Conservation (phyloP, 495 filamentous ascomycete genomes). For the Jackrogersella multiformis region DNA sequence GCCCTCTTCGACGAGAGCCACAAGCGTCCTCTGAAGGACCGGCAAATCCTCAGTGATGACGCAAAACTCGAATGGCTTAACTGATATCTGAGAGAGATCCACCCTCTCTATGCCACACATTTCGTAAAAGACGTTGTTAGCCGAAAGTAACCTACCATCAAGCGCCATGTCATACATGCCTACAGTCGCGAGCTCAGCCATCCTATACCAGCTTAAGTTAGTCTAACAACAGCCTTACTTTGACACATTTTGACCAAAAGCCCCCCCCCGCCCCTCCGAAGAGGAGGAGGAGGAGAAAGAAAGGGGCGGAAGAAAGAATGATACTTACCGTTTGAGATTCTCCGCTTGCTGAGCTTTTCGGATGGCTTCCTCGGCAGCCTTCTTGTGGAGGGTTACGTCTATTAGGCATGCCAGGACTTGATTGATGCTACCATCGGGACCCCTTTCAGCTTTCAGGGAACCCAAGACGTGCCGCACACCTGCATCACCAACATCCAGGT, state of each 20-base stretch:
- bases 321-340: slow-evolving; percentile 53
- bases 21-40: slow-evolving; percentile 62
- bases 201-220: slow-evolving; percentile 30
- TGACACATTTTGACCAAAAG: no score
- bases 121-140: slow-evolving; percentile 58
- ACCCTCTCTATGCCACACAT: slow-evolving; percentile 70
- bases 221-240: no score
- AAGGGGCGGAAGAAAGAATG: neutral
- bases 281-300: neutral
- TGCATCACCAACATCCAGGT: slow-evolving; percentile 45
- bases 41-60: slow-evolving; percentile 68
- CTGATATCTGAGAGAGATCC: slow-evolving; percentile 40
- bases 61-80: slow-evolving; percentile 52
- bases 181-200: slow-evolving; percentile 58
- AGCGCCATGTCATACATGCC: slow-evolving; percentile 60
- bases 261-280: no score
- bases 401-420: slow-evolving; percentile 57
- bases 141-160: slow-evolving; percentile 51
- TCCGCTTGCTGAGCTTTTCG: slow-evolving; percentile 57
- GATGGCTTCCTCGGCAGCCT: slow-evolving; percentile 53
- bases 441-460: slow-evolving; percentile 53
- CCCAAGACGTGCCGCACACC: slow-evolving; percentile 52
- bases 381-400: slow-evolving; percentile 56
- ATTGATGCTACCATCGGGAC: slow-evolving; percentile 47
- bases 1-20: slow-evolving; percentile 62